A percentile compares a stretch with the other conserved stretches of the same genome.
phyloP scores from a whole-genome alignment of 192 early-diverging fungal species.

The Coemansia pectinata region DNA sequence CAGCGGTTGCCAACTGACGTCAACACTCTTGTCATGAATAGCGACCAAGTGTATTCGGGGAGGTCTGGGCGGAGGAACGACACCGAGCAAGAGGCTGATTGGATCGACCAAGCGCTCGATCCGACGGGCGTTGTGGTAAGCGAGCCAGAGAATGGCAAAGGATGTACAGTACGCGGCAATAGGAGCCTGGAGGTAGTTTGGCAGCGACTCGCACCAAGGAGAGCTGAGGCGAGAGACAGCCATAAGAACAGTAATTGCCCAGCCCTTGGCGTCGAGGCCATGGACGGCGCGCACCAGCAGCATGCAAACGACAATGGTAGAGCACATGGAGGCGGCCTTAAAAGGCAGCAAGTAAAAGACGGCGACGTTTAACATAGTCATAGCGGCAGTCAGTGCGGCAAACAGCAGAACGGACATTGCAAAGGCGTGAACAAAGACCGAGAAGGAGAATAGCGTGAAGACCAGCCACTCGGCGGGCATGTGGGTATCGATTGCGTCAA shows the following conservation, averaged over 20 bases:
- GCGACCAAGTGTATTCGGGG: conserved; percentile 35
- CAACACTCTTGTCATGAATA: conserved; percentile 27
- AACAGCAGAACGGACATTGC: conserved; percentile 51
- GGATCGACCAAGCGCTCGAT: conserved; percentile 47
- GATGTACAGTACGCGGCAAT: conserved; percentile 53
- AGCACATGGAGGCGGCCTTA: conserved; percentile 31
- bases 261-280: conserved; percentile 47
- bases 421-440: conserved; percentile 55
- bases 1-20: conserved; percentile 6
- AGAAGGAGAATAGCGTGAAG: conserved; percentile 52
- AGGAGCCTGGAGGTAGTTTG: conserved; percentile 43
- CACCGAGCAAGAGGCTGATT: conserved; percentile 32
- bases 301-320: conserved; percentile 52
- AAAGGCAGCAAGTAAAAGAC: conserved; percentile 38
- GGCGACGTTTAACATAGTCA: conserved; percentile 39
- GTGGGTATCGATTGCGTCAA: conserved; percentile 38
- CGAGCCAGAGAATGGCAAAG: conserved; percentile 47
- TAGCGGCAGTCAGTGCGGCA: conserved; percentile 34
- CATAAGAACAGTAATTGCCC: conserved; percentile 43
- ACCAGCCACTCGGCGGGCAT: conserved; percentile 55
- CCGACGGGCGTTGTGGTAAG: conserved; percentile 39
- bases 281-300: conserved; percentile 47
- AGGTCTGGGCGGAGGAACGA: conserved; percentile 30
- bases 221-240: conserved; percentile 31
- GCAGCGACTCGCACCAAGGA: conserved; percentile 51